Evolutionary conservation across 2,329 filamentous ascomycete species (phyloP).

Genomic region (Exophiala sp.): DNA sequence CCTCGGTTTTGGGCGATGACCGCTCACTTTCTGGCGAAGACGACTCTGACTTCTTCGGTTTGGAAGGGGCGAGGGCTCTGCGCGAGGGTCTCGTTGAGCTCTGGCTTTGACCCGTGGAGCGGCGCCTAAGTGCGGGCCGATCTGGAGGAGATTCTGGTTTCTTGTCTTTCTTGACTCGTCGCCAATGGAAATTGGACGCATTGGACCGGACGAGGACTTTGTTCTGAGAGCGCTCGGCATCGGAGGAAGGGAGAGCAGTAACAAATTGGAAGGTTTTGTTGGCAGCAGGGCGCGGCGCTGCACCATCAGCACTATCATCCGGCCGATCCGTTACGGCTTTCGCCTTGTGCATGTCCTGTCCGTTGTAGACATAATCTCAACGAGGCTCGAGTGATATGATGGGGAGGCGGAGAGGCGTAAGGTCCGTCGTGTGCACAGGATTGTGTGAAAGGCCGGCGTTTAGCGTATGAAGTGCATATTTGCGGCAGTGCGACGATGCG

Average conservation of each 20-base stretch:
- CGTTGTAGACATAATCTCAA: conserved; percentile 20
- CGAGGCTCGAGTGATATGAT: background rate
- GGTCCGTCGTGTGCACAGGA: too few species aligned
- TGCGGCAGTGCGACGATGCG: too few species aligned
- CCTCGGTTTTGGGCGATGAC: conserved; percentile 12
- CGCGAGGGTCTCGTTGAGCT: background rate
- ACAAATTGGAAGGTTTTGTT: conserved; percentile 24
- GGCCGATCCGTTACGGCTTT: conserved; percentile 22
- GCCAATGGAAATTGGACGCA: conserved; percentile 31
- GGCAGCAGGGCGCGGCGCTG: conserved; percentile 11
- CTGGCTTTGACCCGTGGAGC: conserved; percentile 4
- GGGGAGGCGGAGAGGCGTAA: background rate
- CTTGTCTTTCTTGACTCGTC: conserved; percentile 21
- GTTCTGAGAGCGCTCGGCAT: conserved; percentile 21
- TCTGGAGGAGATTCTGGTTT: conserved; percentile 33
- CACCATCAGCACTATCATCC: conserved; percentile 14
- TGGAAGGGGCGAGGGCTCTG: conserved; percentile 8
- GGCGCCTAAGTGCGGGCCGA: conserved; percentile 4
- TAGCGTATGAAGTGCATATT: too few species aligned
- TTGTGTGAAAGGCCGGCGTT: too few species aligned
- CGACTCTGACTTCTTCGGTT: conserved; percentile 3
- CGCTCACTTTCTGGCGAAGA: conserved; percentile 13
- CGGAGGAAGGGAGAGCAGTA: conserved; percentile 19
- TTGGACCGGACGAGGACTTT: conserved; percentile 30
- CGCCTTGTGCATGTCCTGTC: conserved; percentile 23